These are phyloP conservation scores for Neoascochyta sp. DNA, from an alignment of 2,329 filamentous ascomycete genomes.

Conservation along the genomic window DNA sequence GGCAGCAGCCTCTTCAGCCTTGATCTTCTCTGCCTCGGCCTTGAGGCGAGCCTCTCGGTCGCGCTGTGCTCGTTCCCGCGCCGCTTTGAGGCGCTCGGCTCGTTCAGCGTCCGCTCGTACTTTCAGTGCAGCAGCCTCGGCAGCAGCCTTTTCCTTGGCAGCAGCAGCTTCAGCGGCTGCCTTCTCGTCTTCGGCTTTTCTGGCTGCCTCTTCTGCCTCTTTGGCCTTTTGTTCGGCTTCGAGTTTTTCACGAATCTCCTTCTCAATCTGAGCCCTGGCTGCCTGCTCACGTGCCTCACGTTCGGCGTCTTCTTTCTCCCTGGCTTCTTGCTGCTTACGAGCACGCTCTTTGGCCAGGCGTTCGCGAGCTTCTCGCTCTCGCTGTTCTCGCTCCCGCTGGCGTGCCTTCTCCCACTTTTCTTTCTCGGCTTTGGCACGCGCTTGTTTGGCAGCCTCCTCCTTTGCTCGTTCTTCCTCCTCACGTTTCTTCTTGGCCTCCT, in stretches of 20 bases:
- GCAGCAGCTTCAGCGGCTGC: conserved; percentile 22
- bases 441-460: conserved; percentile 47
- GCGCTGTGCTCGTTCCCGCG: conserved; percentile 38
- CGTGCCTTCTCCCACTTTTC: conserved; percentile 51
- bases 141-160: conserved; percentile 32
- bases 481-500: conserved; percentile 23
- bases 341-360: conserved; percentile 41
- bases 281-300: conserved; percentile 35
- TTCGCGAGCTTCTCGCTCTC: conserved; percentile 48
- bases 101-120: conserved; percentile 34
- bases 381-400: conserved; percentile 47
- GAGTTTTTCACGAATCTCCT: conserved; percentile 42
- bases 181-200: conserved; percentile 38
- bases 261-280: conserved; percentile 37
- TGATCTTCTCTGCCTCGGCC: conserved; percentile 34
- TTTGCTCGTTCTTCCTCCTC: conserved; percentile 44
- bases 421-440: conserved; percentile 48
- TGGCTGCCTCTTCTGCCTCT: conserved; percentile 39
- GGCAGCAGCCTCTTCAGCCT: conserved; percentile 20
- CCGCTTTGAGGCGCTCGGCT: conserved; percentile 36
- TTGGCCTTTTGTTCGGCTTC: conserved; percentile 40
- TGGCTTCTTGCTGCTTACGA: conserved; percentile 39
- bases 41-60: conserved; percentile 38
- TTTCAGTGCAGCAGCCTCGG: conserved; percentile 30
- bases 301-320: conserved; percentile 43